Evolutionary conservation across 83 land plant genomes (phyloP), one percentile per base, ranked within the genome.

Genomic region (Picea abies): DNA sequence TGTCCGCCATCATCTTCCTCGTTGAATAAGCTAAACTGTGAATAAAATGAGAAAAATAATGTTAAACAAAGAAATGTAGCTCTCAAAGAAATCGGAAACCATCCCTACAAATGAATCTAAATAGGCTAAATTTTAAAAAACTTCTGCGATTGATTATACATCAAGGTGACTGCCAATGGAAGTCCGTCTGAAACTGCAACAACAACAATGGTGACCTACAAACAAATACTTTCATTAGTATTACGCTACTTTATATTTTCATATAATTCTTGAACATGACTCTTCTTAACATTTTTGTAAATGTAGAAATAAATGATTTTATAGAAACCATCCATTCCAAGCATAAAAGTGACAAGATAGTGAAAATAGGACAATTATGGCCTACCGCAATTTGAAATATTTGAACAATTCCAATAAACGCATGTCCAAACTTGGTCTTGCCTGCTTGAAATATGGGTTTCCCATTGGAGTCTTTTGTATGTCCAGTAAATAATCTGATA

Each of bases 131-230:
- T 5, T 78, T 0, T 44, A 29, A 66, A 22, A 23, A 11, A 14
- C 32, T 66, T n/a, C 25, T 5, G 12, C 9, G n/a, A 66, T 22
- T 19, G 19, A 6, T 80, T 93, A 83, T 90, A 96, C 98, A 93
- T 92, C 79, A 96, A 85, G 8, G 98, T 96, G 62, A 96, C 98
- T 39, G 98, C 98, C 73, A 96, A 80, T 11, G 98, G 98, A 82
- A 96, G 91, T 20, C 98, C 98, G 86, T 96, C 98, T 52, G 98
- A 97, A 60, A 96, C 98, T 9, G 97, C 95, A 87, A 96, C 97
- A 62, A 96, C 97, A 4, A 96, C 95, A 86, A 96, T 94, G 20
- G 98, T 94, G 73, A 96, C 98, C 98, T 96, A 73, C 47, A 19
- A 23, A 14, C 60, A 58, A 71, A 84, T 58, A 60, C 14, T 71